Conservation (phyloP, 345 rosid genomes). For the Reutealis trisperma region DNA sequence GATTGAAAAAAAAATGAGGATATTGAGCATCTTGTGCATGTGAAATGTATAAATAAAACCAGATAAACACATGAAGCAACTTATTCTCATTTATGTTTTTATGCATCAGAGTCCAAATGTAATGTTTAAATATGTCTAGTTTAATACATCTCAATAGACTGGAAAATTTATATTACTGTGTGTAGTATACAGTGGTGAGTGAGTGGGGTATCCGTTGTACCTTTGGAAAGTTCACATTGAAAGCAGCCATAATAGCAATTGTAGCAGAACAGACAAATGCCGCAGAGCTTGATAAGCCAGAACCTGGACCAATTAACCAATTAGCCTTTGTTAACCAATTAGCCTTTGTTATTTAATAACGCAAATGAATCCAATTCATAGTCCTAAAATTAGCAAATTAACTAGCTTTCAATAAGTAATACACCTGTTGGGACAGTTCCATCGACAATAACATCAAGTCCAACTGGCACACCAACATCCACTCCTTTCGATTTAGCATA, state of each 20-base stretch:
- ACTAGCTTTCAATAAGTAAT: neutral
- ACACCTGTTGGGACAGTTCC: slow-evolving; percentile 95
- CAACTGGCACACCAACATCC: slow-evolving; percentile 64
- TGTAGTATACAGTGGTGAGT: slow-evolving; percentile 1
- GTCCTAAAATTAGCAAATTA: neutral
- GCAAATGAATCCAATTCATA: neutral
- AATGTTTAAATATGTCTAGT: too few species aligned
- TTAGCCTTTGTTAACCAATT: neutral
- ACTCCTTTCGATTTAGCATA: slow-evolving; percentile 70
- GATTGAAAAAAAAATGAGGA: too few species aligned
- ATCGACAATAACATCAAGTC: slow-evolving; percentile 86
- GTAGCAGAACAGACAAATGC: slow-evolving; percentile 97
- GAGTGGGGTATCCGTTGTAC: slow-evolving; percentile 30
- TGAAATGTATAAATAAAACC: too few species aligned
- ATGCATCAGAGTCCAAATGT: too few species aligned
- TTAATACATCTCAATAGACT: neutral
- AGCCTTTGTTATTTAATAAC: neutral
- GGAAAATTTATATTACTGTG: neutral
- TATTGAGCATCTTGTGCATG: too few species aligned
- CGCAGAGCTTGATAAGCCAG: slow-evolving; percentile 93
- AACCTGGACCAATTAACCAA: slow-evolving; percentile 49
- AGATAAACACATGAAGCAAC: too few species aligned
- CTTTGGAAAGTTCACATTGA: slow-evolving; percentile 68
- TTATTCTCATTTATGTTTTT: too few species aligned
- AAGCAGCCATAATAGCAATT: slow-evolving; percentile 89